A percentile compares a stretch with the other conserved stretches of the same genome.
Evolutionary conservation across 1,139 yeast genomes (phyloP).

Genomic region (Diutina catenulata): DNA sequence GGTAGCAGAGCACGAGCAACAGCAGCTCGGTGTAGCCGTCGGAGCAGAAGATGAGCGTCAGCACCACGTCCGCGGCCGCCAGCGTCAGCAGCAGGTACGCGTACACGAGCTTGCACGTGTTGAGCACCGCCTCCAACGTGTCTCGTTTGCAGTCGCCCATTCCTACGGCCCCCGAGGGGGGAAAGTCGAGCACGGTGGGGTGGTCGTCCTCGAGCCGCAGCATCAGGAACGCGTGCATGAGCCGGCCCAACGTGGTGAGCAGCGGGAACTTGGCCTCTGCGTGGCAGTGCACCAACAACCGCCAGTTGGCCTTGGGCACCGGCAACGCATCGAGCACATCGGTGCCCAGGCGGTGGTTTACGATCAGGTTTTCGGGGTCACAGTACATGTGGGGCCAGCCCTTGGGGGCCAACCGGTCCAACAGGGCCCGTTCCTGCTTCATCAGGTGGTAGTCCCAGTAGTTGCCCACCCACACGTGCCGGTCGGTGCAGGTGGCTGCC

Average conservation of each 20-base stretch:
- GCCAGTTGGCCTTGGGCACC: slow-evolving; percentile 28
- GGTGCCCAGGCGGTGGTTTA: neutral
- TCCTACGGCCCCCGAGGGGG: slow-evolving; percentile 75
- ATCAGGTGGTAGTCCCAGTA: slow-evolving; percentile 33
- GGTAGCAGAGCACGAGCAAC: slow-evolving; percentile 53
- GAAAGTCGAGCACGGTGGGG: slow-evolving; percentile 44
- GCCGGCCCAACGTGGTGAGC: slow-evolving; percentile 19
- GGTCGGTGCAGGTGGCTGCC: slow-evolving; percentile 49
- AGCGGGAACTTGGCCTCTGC: slow-evolving; percentile 53
- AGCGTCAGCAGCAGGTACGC: slow-evolving; percentile 19
- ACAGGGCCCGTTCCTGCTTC: slow-evolving; percentile 13
- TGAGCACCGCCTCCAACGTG: slow-evolving; percentile 45
- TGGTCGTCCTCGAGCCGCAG: slow-evolving; percentile 18
- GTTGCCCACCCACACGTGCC: slow-evolving; percentile 73
- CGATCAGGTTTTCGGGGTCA: slow-evolving; percentile 2
- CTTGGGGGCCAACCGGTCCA: neutral
- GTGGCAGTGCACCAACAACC: slow-evolving; percentile 26
- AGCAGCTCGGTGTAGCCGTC: slow-evolving; percentile 94
- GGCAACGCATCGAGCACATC: slow-evolving; percentile 11
- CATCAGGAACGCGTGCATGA: slow-evolving; percentile 23
- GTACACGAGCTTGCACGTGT: slow-evolving; percentile 51
- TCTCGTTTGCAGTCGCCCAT: slow-evolving; percentile 54
- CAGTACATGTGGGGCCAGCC: slow-evolving; percentile 5
- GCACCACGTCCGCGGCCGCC: slow-evolving; percentile 10
- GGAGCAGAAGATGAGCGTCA: slow-evolving; percentile 53